Base-by-base conservation (phyloP, 2,329 filamentous ascomycete genomes). In the Aureobasidium pullulans region DNA sequence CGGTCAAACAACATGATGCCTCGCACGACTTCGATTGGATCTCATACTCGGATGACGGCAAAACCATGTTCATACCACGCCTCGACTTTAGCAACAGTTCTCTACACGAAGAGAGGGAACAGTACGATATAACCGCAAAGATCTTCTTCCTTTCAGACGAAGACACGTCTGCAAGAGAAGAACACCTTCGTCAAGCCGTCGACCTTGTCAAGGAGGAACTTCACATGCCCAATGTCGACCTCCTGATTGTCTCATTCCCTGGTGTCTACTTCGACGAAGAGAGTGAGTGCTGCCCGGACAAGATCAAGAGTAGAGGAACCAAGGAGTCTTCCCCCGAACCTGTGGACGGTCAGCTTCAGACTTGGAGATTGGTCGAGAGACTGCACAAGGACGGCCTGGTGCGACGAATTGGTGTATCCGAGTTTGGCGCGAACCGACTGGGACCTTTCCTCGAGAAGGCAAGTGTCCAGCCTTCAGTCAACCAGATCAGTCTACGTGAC, bases 81-180 rank as follows among this genome's bases (percentile, higher is more conserved):
- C 84, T 93, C 70, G 84, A 90, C 72, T 89, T 87, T 79, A 78
- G 83, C 11, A 76, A 82, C 32, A 84, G 84, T 4, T 87, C 88
- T 0, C 78, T 99, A 47, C 80, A 84, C 34, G 94, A 99, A 70
- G 91, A 96, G 66, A 80, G 87, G 29, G 79, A 82, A 61, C 86
- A 91, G 66, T 99, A 99, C 77, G 91, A 96, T 70, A 91, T 96
- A 68, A 96, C 93, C 0, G 87, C 94, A 62, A 99, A 99, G 75
- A 76, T 99, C 23, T 99, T 99, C 78, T 95, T 94, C 73, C 81
- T 97, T 31, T 88, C 90, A 3, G 83, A 82, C 16, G 67, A 65
- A 23, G 63, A 66, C 23, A 64, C 53, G 10, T 62, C 64, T 29
- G 54, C 65, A 9, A 84, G 93, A 61, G 83, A 82, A 65, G 77